Conservation (phyloP, 345 rosid species). For the Eucalyptus pauciflora region DNA sequence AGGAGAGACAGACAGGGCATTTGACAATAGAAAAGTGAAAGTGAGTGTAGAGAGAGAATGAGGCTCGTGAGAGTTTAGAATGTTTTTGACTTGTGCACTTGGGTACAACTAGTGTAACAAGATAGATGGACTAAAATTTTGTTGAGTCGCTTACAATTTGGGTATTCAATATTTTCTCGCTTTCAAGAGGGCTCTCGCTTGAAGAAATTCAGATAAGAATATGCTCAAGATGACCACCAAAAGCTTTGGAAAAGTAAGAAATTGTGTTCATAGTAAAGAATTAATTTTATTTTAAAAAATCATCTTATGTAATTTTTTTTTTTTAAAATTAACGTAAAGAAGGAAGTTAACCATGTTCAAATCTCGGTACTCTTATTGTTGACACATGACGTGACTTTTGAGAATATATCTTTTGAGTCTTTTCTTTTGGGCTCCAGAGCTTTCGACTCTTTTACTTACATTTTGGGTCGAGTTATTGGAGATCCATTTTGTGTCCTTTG, state of each 20-base stretch:
- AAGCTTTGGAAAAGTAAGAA: neutral
- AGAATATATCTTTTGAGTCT: neutral
- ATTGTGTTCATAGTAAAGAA: neutral
- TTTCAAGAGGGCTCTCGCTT: neutral
- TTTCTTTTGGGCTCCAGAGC: neutral
- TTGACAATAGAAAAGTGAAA: too few species aligned
- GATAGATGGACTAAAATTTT: too few species aligned
- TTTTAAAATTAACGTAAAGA: too few species aligned
- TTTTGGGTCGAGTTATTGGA: neutral
- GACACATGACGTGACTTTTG: neutral
- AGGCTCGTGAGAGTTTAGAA: too few species aligned
- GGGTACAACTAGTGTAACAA: too few species aligned
- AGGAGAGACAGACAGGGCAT: too few species aligned
- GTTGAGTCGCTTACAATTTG: too few species aligned
- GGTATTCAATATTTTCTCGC: neutral
- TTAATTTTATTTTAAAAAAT: neutral
- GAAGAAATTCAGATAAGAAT: neutral
- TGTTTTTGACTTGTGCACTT: too few species aligned
- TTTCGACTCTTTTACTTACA: neutral
- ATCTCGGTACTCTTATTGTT: too few species aligned
- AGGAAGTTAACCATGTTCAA: neutral
- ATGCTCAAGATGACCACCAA: neutral
- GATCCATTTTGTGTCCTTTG: neutral
- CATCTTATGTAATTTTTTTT: neutral
- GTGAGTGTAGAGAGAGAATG: too few species aligned